phyloP scores from a whole-genome alignment of 2,329 filamentous ascomycete genomes.

The Cladorrhinum sp. region DNA sequence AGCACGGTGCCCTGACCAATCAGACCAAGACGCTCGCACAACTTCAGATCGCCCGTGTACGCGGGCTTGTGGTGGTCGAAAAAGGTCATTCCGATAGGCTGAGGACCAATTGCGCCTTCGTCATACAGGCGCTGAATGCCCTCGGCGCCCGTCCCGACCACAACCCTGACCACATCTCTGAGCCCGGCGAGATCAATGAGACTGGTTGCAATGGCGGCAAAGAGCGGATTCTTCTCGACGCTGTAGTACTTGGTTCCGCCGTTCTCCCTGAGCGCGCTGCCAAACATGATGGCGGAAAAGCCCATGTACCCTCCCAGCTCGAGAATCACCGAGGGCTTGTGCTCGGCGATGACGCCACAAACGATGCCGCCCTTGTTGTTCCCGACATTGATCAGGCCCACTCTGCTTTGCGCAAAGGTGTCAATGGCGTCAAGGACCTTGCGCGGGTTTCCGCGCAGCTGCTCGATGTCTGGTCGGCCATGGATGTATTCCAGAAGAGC shows the following conservation, averaged over 20 bases:
- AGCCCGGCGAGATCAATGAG: constrained; percentile 74
- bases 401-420: constrained; percentile 56
- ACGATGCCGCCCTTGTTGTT: constrained; percentile 71
- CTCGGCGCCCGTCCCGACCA: constrained; percentile 67
- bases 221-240: constrained; percentile 71
- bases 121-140: constrained; percentile 59
- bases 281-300: constrained; percentile 77
- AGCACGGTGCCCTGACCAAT: constrained; percentile 61
- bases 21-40: constrained; percentile 68
- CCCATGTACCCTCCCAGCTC: constrained; percentile 80
- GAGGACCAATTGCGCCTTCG: constrained; percentile 42
- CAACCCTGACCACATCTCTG: constrained; percentile 64
- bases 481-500: constrained; percentile 70
- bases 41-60: constrained; percentile 71
- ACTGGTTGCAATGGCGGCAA: constrained; percentile 64
- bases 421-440: constrained; percentile 68
- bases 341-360: constrained; percentile 61
- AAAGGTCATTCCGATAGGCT: constrained; percentile 68
- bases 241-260: constrained; percentile 67
- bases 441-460: constrained; percentile 61
- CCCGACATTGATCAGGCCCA: constrained; percentile 79
- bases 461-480: constrained; percentile 56
- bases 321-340: constrained; percentile 48
- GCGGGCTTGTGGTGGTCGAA: constrained; percentile 78
- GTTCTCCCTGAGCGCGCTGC: constrained; percentile 59